Evolutionary conservation across 1,139 yeast species (phyloP).

Genomic region (Wickerhamomyces sp.): DNA sequence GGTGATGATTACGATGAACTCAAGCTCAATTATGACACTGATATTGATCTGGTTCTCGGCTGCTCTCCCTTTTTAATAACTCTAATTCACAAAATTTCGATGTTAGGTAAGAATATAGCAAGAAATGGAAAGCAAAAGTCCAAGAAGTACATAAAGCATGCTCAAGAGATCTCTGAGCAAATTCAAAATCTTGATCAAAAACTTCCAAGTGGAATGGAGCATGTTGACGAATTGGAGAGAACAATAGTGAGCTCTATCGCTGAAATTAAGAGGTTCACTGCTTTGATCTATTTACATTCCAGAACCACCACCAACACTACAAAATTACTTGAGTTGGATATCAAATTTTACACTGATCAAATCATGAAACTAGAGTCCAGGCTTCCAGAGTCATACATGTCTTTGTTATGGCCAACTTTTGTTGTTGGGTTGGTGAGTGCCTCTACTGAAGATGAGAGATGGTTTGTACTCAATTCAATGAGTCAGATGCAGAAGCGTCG

Average conservation of each 20-base stretch:
- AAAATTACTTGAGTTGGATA: constrained; percentile 5
- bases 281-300: constrained; percentile 32
- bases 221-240: constrained; percentile 8
- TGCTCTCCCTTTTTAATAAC: constrained; percentile 35
- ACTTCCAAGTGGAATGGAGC: constrained; percentile 19
- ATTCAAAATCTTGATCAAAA: constrained; percentile 22
- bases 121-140: constrained; percentile 2
- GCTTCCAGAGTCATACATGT: constrained; percentile 30
- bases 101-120: constrained; percentile 29
- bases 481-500: constrained; percentile 32
- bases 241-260: constrained; percentile 23
- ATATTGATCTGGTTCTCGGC: constrained; percentile 35
- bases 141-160: constrained; percentile 3
- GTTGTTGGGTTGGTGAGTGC: constrained; percentile 32
- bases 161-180: background rate
- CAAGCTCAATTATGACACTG: constrained; percentile 31
- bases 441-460: constrained; percentile 30
- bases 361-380: constrained; percentile 22
- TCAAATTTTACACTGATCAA: constrained; percentile 17
- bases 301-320: background rate
- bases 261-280: constrained; percentile 33
- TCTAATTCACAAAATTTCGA: constrained; percentile 32
- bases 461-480: constrained; percentile 33
- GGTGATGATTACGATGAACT: constrained; percentile 24
- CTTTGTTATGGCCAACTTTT: constrained; percentile 37